Conservation (phyloP, 768 basidiomycete genomes). For the Xerocomellus amylosporus region DNA sequence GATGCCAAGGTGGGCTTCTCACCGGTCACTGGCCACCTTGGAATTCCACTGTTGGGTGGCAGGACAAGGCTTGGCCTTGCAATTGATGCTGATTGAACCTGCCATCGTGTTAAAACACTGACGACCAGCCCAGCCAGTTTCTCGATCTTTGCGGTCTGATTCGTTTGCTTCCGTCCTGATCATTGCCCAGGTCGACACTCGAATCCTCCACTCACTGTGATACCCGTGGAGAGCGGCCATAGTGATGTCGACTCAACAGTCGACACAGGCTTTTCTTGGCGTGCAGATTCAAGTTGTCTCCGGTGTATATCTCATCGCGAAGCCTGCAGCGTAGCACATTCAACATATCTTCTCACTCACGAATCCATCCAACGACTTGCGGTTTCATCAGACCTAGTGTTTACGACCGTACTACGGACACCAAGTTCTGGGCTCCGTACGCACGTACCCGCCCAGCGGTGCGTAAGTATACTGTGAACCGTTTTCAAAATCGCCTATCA, state of each 20-base stretch:
- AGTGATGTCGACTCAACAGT: not conserved
- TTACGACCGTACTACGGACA: not conserved
- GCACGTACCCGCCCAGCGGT: slow-evolving; percentile 6
- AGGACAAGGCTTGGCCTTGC: no score
- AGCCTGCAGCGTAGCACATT: not conserved
- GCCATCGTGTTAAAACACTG: no score
- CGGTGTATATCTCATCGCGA: not conserved
- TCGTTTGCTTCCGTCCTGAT: not conserved
- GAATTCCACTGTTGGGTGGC: no score
- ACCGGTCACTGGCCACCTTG: no score
- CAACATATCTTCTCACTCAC: not conserved
- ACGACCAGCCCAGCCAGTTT: no score
- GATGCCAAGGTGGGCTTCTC: no score
- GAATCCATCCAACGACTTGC: not conserved
- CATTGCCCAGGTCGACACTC: no score
- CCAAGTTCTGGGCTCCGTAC: slow-evolving; percentile 5
- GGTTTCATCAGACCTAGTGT: not conserved
- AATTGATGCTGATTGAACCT: no score
- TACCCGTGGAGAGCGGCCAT: not conserved
- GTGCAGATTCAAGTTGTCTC: not conserved
- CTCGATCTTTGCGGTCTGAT: not conserved
- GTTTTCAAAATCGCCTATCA: no score
- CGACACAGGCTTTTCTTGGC: slow-evolving; percentile 2
- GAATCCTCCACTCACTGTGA: not conserved
- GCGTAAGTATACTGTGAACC: not conserved